Evolutionary conservation across 768 basidiomycete genomes (phyloP), one percentile per base, ranked within the genome.

Genomic region (Dictyophora rubrovolvata): DNA sequence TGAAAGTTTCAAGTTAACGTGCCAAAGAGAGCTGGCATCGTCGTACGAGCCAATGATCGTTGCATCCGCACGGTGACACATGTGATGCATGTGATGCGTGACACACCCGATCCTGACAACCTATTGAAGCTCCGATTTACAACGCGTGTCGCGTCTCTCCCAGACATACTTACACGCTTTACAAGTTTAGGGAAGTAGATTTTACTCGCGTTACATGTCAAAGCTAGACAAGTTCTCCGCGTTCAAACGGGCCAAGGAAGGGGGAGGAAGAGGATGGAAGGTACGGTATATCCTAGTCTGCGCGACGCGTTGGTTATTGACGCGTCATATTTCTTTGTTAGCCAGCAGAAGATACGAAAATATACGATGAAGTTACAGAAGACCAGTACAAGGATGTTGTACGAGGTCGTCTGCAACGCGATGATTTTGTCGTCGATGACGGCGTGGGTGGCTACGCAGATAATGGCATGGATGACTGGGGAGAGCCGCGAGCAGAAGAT

Each of bases 381-480:
- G 89, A 89, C 10, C 85, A 93, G 64, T 99, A 98, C 70, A 82
- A 79, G 64, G 76, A 78, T 18, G 87, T 99, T 57, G 96, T 99
- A 5, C 80, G 79, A 57, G 84, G 85, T 0, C 79, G 96, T 17
- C 77, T 96, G 7, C 85, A 89, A 60, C 75, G 76, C 64, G 93
- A 97, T 63, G 96, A 99, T 69, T 99, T 99, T 62, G 90, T 98
- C 18, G 86, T 88, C 37, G 96, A 98, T 66, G 96, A 98, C 73
- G 93, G 93, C 23, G 80, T 87, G 0, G 80, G 77, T 14, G 96
- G 92, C 5, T 98, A 99, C 66, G 85, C 87, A 69, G 96, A 99
- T 74, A 91, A 96, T 67, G 96, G 96, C 5, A 86, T 93, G 84
- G 96, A 98, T 60, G 93, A 95, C 66, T 97, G 91, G 86, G 81